Evolutionary conservation across 1,284 basidiomycete genomes (phyloP).

Genomic region (Bjerkandera adusta): DNA sequence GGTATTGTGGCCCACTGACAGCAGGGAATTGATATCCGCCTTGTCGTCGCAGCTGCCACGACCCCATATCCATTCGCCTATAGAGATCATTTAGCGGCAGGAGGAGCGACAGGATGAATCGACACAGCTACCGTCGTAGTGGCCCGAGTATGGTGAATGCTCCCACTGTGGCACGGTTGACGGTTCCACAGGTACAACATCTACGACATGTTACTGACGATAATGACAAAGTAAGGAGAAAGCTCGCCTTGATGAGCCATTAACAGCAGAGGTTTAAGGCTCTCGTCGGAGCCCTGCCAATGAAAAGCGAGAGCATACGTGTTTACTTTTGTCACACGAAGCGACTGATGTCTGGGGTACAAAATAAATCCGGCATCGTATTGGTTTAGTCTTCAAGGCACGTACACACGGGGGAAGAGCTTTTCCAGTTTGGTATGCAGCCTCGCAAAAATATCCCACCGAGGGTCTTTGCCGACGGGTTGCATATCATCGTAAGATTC

Average conservation of each 20-base stretch:
- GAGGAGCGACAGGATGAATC: too few relatives aligned
- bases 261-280: conserved; percentile 61
- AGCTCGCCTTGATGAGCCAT: conserved; percentile 60
- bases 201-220: conserved; percentile 24
- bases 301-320: conserved; percentile 64
- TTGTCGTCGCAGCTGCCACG: conserved; percentile 65
- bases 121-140: conserved; percentile 36
- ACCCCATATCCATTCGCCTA: conserved; percentile 60
- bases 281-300: conserved; percentile 54
- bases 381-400: neutral
- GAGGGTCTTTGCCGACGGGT: conserved; percentile 36
- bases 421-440: conserved; percentile 39
- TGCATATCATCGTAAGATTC: conserved; percentile 28
- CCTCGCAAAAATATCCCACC: conserved; percentile 38
- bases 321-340: conserved; percentile 56
- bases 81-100: too few relatives aligned
- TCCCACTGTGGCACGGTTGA: conserved; percentile 51
- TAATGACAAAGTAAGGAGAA: neutral
- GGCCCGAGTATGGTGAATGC: conserved; percentile 33
- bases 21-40: conserved; percentile 49
- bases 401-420: conserved; percentile 40
- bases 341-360: conserved; percentile 45
- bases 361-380: too few relatives aligned
- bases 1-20: conserved; percentile 39
- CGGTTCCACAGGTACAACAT: conserved; percentile 57